Evolutionary conservation across 129 eudicot genomes (phyloP).

Genomic region (Saposhnikovia divaricata): DNA sequence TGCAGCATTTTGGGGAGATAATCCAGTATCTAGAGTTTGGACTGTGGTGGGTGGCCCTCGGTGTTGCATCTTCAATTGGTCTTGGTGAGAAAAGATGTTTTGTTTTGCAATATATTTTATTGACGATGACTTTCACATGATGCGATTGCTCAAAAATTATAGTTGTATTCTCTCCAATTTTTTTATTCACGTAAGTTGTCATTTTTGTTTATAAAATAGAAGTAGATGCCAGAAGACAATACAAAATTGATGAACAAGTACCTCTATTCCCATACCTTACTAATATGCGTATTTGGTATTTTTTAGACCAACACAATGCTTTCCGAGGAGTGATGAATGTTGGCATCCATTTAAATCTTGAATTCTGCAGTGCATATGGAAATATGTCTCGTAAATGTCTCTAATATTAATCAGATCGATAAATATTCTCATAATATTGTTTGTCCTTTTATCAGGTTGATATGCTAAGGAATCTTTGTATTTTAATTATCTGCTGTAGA

Average conservation of each 20-base stretch:
- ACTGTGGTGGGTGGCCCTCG: constrained; percentile 96
- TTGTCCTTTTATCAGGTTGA: background rate
- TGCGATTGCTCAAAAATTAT: background rate
- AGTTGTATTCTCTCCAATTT: background rate
- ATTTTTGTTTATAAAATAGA: background rate
- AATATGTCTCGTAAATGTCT: background rate
- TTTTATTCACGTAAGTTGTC: background rate
- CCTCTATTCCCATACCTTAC: background rate
- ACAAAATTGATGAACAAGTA: background rate
- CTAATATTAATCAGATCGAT: background rate
- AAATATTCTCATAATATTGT: background rate
- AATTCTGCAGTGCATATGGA: background rate
- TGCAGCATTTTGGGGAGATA: constrained; percentile 76
- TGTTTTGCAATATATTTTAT: background rate
- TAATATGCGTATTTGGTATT: background rate
- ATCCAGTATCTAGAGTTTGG: constrained; percentile 58
- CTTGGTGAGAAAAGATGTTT: constrained; percentile 56
- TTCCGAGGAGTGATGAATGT: background rate
- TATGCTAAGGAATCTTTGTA: background rate
- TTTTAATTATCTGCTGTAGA: background rate
- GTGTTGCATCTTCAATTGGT: constrained; percentile 98
- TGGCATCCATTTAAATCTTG: background rate
- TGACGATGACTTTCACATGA: background rate
- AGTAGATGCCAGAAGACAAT: background rate
- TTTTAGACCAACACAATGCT: background rate